Percentiles rank a stretch among this genome's conserved stretches.
Conservation (phyloP, 345 rosid species). For the Eucalyptus pauciflora region DNA sequence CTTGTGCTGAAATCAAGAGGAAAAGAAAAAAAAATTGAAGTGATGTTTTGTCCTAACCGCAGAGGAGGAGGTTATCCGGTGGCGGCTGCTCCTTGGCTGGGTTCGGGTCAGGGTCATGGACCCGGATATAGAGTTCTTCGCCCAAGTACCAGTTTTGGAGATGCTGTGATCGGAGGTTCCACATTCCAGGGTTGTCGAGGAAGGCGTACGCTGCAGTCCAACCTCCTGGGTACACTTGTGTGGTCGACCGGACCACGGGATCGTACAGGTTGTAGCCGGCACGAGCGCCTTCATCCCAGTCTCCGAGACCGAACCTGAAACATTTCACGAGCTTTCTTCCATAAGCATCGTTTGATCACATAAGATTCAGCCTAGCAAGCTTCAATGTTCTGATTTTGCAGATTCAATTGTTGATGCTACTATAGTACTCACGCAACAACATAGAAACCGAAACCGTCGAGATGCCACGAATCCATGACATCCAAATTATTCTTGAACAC, state of each 20-base stretch:
- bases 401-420: not conserved
- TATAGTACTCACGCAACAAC: conserved; percentile 28
- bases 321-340: not conserved
- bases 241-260: conserved; percentile 64
- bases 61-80: conserved; percentile 44
- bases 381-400: not conserved
- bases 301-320: conserved; percentile 39
- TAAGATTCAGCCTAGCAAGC: not conserved
- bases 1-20: not conserved
- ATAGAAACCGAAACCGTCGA: conserved; percentile 39
- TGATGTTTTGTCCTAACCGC: conserved; percentile 17
- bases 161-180: conserved; percentile 81
- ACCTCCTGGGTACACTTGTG: conserved; percentile 52
- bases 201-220: conserved; percentile 59
- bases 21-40: not conserved
- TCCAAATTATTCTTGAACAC: conserved; percentile 22
- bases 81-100: conserved; percentile 52
- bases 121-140: conserved; percentile 60
- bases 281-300: conserved; percentile 37
- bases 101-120: conserved; percentile 51
- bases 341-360: not conserved
- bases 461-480: conserved; percentile 44
- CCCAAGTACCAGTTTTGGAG: conserved; percentile 67
- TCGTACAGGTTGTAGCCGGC: conserved; percentile 32
- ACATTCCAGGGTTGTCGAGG: conserved; percentile 88